Conservation (phyloP, 495 filamentous ascomycete species). For the Elaphomyces granulatus region DNA sequence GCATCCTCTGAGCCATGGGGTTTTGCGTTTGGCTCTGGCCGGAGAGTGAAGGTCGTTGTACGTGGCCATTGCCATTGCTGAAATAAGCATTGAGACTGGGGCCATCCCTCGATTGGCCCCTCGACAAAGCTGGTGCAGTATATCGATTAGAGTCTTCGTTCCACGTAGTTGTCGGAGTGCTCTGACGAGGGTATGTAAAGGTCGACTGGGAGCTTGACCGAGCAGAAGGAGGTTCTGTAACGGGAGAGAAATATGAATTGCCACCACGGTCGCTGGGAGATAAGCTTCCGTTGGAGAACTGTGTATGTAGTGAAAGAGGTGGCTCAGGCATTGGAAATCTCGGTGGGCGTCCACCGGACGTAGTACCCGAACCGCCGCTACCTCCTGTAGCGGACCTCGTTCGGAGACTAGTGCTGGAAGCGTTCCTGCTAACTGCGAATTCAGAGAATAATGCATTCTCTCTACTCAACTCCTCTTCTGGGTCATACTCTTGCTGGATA, state of each 20-base stretch:
- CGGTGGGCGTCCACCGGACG: conserved; percentile 40
- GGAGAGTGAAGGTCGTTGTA: conserved; percentile 64
- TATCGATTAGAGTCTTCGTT: conserved; percentile 62
- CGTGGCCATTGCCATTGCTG: conserved; percentile 41
- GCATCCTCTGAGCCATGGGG: conserved; percentile 39
- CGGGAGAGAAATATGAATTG: conserved; percentile 86
- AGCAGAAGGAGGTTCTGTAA: conserved; percentile 70
- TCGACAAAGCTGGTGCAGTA: conserved; percentile 73
- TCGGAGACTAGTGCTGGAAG: conserved; percentile 65
- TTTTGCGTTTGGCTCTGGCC: conserved; percentile 40
- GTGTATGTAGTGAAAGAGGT: conserved; percentile 59
- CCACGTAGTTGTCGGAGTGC: conserved; percentile 41
- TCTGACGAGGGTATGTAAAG: conserved; percentile 67
- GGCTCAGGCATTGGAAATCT: conserved; percentile 54
- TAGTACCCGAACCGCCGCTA: conserved; percentile 36
- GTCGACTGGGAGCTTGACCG: conserved; percentile 64
- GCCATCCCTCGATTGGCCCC: conserved; percentile 66
- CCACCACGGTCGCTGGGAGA: conserved; percentile 38
- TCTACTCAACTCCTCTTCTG: conserved; percentile 52
- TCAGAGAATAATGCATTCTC: conserved; percentile 32
- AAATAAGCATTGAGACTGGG: conserved; percentile 43
- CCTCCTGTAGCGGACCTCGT: conserved; percentile 68
- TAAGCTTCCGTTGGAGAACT: conserved; percentile 36
- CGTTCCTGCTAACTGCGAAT: conserved; percentile 57
- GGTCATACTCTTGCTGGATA: conserved; percentile 59